Evolutionary conservation across 352 stramenopile species (phyloP).

Genomic region (Phytophthora sp.): DNA sequence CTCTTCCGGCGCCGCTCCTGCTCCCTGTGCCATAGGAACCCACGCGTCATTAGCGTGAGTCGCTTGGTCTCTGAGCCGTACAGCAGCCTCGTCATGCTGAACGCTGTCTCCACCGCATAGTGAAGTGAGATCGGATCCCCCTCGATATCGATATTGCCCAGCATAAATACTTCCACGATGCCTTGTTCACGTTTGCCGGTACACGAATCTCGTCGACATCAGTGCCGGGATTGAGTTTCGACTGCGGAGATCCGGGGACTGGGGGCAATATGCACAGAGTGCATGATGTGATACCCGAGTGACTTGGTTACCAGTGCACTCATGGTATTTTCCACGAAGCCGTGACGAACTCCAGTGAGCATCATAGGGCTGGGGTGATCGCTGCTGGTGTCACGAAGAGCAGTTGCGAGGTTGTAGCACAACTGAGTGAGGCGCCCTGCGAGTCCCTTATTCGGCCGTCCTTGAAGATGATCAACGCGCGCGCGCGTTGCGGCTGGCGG

Average conservation of each 20-base stretch:
- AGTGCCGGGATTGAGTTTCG: conserved; percentile 36
- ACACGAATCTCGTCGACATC: conserved; percentile 48
- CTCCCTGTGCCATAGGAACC: conserved; percentile 28
- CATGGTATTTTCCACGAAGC: conserved; percentile 45
- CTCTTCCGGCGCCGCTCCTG: conserved; percentile 8
- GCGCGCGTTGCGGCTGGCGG: conserved; percentile 34
- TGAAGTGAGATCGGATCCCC: conserved; percentile 28
- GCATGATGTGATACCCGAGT: conserved; percentile 55
- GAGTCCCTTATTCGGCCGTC: conserved; percentile 33
- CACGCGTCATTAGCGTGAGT: conserved; percentile 50
- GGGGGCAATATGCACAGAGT: conserved; percentile 42
- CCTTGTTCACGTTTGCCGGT: conserved; percentile 45
- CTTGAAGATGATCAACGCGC: conserved; percentile 43
- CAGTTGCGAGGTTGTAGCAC: conserved; percentile 31
- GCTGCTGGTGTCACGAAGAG: conserved; percentile 44
- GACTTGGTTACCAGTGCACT: conserved; percentile 43
- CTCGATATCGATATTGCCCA: conserved; percentile 39
- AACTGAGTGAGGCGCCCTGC: conserved; percentile 31
- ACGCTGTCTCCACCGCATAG: conserved; percentile 34
- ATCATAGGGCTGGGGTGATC: conserved; percentile 39
- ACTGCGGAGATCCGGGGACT: conserved; percentile 45
- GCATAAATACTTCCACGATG: conserved; percentile 45
- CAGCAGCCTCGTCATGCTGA: conserved; percentile 40
- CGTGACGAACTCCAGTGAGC: conserved; percentile 39
- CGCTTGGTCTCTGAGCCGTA: conserved; percentile 55